Percentiles rank a stretch among this genome's conserved stretches.
phyloP scores from a whole-genome alignment of 169 alveolate species.

The Plasmodium chabaudi region DNA sequence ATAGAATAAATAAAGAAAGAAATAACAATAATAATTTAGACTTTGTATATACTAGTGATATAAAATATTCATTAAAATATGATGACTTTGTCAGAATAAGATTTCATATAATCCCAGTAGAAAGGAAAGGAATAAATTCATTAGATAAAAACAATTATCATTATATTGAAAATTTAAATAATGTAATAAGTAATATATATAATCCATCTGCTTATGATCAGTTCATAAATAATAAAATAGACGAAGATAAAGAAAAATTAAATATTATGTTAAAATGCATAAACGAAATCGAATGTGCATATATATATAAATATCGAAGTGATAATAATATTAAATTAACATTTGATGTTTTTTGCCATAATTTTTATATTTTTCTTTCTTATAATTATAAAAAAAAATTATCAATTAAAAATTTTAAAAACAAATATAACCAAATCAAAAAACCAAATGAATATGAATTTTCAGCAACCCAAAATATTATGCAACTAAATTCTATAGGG shows the following conservation, averaged over 20 bases:
- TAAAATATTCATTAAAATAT: constrained; percentile 44
- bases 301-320: constrained; percentile 64
- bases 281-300: constrained; percentile 73
- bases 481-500: constrained; percentile 65
- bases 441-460: constrained; percentile 12
- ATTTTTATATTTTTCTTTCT: constrained; percentile 52
- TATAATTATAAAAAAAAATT: constrained; percentile 67
- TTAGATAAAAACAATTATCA: constrained; percentile 33
- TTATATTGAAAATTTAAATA: constrained; percentile 48
- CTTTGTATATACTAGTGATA: constrained; percentile 70
- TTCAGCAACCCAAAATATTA: constrained; percentile 31
- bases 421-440: constrained; percentile 27
- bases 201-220: constrained; percentile 61
- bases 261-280: constrained; percentile 38
- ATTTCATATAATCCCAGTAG: constrained; percentile 54
- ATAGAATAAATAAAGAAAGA: constrained; percentile 19
- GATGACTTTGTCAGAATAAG: constrained; percentile 67
- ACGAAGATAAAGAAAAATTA: constrained; percentile 64
- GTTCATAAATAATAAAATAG: constrained; percentile 16
- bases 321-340: constrained; percentile 72
- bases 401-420: constrained; percentile 25
- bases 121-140: constrained; percentile 38
- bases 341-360: constrained; percentile 64
- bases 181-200: constrained; percentile 33
- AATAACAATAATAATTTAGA: constrained; percentile 1